Evolutionary conservation across 139 green algal species (phyloP).

Genomic region (Tetradesmus lagerheimii): DNA sequence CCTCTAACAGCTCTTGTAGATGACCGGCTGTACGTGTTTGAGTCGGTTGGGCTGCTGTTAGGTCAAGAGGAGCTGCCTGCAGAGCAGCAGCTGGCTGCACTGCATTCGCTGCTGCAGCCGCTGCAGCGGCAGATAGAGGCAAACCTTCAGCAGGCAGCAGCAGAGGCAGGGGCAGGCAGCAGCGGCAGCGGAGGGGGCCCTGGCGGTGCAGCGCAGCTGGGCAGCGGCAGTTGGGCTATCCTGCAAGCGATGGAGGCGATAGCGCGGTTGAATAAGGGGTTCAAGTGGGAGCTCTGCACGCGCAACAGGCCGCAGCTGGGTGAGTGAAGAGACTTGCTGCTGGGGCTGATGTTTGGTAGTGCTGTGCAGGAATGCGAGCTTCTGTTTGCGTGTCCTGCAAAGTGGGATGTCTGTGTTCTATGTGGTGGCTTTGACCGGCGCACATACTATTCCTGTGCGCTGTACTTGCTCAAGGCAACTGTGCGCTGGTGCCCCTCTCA

Average conservation of each 20-base stretch:
- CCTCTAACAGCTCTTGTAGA: constrained; percentile 62
- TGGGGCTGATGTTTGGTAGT: too few species aligned
- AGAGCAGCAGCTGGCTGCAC: constrained; percentile 71
- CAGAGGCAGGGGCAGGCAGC: neutral
- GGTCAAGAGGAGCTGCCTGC: constrained; percentile 80
- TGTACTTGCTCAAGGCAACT: too few species aligned
- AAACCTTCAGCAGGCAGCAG: constrained; percentile 35
- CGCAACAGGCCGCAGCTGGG: constrained; percentile 73
- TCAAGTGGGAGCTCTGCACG: constrained; percentile 73
- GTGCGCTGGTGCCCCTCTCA: too few species aligned
- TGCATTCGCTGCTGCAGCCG: constrained; percentile 76
- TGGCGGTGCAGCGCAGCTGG: neutral
- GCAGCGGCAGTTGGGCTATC: constrained; percentile 4
- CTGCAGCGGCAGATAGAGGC: constrained; percentile 67
- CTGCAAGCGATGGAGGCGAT: constrained; percentile 77
- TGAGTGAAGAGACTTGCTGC: constrained; percentile 29
- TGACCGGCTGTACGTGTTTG: constrained; percentile 92
- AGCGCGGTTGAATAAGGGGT: constrained; percentile 84
- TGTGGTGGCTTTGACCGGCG: too few species aligned
- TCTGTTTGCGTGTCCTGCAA: too few species aligned
- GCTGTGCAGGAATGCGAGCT: too few species aligned
- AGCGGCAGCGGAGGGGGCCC: neutral
- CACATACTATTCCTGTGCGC: too few species aligned
- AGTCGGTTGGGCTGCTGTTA: constrained; percentile 87
- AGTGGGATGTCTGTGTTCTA: too few species aligned